Evolutionary conservation across 352 stramenopile genomes (phyloP), one percentile per base, ranked within the genome.

Genomic region (Pythium myriotylum): DNA sequence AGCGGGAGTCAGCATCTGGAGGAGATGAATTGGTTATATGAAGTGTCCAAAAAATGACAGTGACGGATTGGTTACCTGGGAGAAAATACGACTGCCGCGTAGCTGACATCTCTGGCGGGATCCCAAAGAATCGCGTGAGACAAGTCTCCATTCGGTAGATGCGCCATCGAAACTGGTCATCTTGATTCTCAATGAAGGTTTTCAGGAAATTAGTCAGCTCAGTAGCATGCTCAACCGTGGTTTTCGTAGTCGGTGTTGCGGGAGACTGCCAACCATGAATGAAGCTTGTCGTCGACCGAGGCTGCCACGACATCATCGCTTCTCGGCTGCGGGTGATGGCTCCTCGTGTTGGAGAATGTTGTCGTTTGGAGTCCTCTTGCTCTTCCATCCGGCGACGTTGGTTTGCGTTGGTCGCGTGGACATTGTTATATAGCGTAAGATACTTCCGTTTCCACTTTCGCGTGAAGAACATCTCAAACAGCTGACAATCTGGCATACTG

Each of bases 381-480:
- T 54, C 49, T 5, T 54, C 60, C 13, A 43, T 22, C 8, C 9
- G 17, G 57, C 62, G 68, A 20, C 62, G 51, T 65, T 54, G 9
- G 47, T 45, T n/a, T 37, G 35, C 26, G 10, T 37, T n/a, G 10
- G 24, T 43, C 8, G 37, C 54, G 55, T 76, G 55, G 5, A 90
- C 70, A 0, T 69, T 72, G 23, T 71, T 67, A 43, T 79, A 76
- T 24, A 95, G 69, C 12, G 72, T 79, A 32, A 87, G 60, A 53
- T 94, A 97, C 59, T 96, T 89, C 24, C 78, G 79, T 40, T 91
- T 84, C 78, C 93, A 97, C 49, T 82, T 82, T 20, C 80, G 69
- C 47, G 88, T 97, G 52, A 97, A 73, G 58, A 97, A 97, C n/a
- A 98, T 68, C 61, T 97, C 82, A 64, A 98, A 98, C 0, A 79